phyloP scores from a whole-genome alignment of 2,329 filamentous ascomycete genomes.

The Hymenoscyphus fructigenus region DNA sequence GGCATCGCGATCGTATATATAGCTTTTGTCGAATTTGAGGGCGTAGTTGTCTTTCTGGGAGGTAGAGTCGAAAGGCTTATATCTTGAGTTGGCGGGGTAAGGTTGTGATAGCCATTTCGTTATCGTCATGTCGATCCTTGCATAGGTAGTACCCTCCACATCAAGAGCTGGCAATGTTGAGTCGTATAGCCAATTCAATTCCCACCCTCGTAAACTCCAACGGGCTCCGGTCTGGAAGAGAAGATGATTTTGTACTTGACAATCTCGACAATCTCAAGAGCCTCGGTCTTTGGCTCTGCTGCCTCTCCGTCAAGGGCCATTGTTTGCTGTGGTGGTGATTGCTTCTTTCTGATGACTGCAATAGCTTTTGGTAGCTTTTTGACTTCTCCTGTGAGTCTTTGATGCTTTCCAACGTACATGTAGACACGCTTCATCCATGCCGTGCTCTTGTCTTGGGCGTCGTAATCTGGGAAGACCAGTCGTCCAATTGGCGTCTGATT shows the following conservation, averaged over 20 bases:
- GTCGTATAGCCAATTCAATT: not conserved
- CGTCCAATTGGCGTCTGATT: constrained; percentile 62
- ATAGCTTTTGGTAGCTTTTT: constrained; percentile 80
- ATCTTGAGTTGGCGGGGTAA: not conserved
- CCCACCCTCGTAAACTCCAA: constrained; percentile 45
- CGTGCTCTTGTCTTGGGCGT: constrained; percentile 54
- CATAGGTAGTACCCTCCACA: not conserved
- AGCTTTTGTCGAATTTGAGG: too few relatives aligned
- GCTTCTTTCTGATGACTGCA: constrained; percentile 68
- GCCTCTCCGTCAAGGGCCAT: constrained; percentile 21
- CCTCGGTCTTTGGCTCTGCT: constrained; percentile 40
- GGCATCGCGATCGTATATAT: constrained; percentile 13
- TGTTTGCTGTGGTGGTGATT: constrained; percentile 11
- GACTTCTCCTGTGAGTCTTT: constrained; percentile 84
- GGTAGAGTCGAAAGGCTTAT: not conserved
- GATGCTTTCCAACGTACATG: constrained; percentile 84
- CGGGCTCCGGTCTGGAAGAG: constrained; percentile 79
- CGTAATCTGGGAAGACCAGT: constrained; percentile 76
- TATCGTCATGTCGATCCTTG: not conserved
- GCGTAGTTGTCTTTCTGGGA: not conserved
- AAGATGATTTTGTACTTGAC: constrained; percentile 87
- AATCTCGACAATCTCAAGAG: constrained; percentile 83
- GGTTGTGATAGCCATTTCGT: not conserved
- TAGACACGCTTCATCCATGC: constrained; percentile 90
- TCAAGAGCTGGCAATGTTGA: not conserved